phyloP scores from a whole-genome alignment of 306 rosid genomes.

The Mimosa pudica region DNA sequence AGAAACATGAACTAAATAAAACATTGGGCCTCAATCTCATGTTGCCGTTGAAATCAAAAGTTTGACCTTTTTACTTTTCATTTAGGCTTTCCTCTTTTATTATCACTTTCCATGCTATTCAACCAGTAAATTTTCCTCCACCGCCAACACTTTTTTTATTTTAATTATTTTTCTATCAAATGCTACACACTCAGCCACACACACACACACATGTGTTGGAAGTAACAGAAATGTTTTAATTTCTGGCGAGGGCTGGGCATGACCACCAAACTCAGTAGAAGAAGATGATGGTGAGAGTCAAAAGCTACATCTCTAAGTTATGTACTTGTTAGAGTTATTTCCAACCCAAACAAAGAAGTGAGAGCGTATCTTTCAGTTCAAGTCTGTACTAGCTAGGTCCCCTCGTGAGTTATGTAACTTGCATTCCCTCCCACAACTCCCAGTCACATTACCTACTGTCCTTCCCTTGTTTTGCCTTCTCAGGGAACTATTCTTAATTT shows the following conservation, averaged over 20 bases:
- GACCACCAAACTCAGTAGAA: neutral
- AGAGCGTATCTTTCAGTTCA: neutral
- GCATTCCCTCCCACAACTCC: neutral
- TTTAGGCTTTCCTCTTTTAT: no score
- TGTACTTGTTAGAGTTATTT: neutral
- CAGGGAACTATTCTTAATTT: neutral
- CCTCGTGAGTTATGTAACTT: neutral
- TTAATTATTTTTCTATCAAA: neutral
- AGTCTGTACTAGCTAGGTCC: neutral
- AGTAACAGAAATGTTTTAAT: neutral
- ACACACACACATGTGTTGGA: no score
- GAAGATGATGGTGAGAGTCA: neutral
- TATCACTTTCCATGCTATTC: no score
- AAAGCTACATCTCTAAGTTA: neutral
- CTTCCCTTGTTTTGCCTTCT: neutral
- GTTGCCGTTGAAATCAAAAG: neutral
- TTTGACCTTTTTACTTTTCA: neutral
- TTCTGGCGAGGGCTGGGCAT: neutral
- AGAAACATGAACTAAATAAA: neutral
- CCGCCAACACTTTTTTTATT: neutral
- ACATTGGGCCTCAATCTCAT: neutral
- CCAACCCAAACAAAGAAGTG: neutral
- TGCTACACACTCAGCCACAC: neutral
- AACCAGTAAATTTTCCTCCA: no score
- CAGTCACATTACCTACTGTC: neutral